Evolutionary conservation across 257 asterid genomes (phyloP).

Genomic region (Mentha longifolia): DNA sequence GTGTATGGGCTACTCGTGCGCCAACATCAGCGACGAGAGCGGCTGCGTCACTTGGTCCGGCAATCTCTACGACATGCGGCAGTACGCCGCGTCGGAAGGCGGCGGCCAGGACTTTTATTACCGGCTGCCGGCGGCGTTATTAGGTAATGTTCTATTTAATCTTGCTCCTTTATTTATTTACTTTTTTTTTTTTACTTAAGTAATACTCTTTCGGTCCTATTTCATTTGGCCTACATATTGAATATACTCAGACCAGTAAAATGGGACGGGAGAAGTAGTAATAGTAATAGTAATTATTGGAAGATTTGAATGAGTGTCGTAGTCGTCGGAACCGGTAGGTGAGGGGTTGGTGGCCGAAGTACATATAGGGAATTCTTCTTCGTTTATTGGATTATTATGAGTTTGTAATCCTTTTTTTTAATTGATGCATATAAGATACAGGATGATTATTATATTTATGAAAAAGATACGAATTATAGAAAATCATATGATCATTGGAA

Average conservation of each 20-base stretch:
- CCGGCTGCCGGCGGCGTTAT: conserved; percentile 64
- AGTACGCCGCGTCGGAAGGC: conserved; percentile 72
- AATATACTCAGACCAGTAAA: too few species aligned
- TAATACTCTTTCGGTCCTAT: too few species aligned
- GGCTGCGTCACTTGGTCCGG: conserved; percentile 82
- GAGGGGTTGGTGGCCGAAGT: conserved; percentile 31
- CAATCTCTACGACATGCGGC: conserved; percentile 80
- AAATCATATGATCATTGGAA: background rate
- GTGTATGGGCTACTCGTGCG: conserved; percentile 64
- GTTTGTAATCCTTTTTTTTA: background rate
- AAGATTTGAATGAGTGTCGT: conserved; percentile 5
- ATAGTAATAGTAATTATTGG: background rate
- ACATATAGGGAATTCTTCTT: background rate
- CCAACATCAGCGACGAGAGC: conserved; percentile 54
- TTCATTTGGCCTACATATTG: too few species aligned
- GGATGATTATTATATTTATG: background rate
- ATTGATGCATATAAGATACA: background rate
- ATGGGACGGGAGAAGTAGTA: background rate
- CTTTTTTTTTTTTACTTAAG: conserved; percentile 1
- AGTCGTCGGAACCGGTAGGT: conserved; percentile 28
- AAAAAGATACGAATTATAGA: background rate
- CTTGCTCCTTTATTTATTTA: background rate
- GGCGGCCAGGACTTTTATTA: conserved; percentile 81
- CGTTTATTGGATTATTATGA: background rate
- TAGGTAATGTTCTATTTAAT: conserved; percentile 50